Base-by-base conservation (phyloP, 129 eudicot species). In the Apium graveolens region DNA sequence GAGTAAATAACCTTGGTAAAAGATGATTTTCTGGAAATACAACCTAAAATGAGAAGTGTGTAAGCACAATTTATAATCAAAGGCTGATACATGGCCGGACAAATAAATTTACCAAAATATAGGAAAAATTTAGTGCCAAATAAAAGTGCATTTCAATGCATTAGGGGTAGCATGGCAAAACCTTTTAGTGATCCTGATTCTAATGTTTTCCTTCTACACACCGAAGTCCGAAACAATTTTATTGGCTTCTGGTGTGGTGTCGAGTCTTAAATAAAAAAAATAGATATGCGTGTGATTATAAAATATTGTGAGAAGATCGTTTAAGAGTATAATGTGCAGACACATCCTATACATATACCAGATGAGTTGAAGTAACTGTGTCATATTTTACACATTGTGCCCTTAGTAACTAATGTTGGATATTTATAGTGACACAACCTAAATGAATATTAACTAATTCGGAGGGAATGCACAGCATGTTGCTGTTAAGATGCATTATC, bases 1-100 rank as follows among this genome's bases (percentile, higher is more conserved):
- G 94, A 75, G 97, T 92, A 78, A 95, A 92, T 81, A 95, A 66
- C 82, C 96, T 92, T 80, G 83, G 87, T 75, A 95, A 81, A 65
- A 95, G 92, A 83, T 92, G 97, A 57, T 79, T 81, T 78, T 92
- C 99, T 39, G 99, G 99, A 85, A 95, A 92, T 74, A 95, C 82
- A 21, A 95, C 83, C 99, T 95, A 60, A 3, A 60, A 57, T 10
- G 32, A 14, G 39, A 49, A 80, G 12, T 29, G 76, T 26, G 62
- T 41, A 41, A 81, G 84, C 80, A 73, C 69, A 77, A 78, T 72
- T 82, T 43, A 44, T 4, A 24, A 5, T 77, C 5, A 71, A 41
- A 71, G 70, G 32, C 7, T 4, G 0, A 34, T 0, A 29, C 17
- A 31, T 26, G 39, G 39, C 39, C 38, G 0, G 26, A 65, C 21